These are phyloP conservation scores for Discostella stelligera DNA, from an alignment of 352 stramenopile genomes.

Conservation along the genomic window DNA sequence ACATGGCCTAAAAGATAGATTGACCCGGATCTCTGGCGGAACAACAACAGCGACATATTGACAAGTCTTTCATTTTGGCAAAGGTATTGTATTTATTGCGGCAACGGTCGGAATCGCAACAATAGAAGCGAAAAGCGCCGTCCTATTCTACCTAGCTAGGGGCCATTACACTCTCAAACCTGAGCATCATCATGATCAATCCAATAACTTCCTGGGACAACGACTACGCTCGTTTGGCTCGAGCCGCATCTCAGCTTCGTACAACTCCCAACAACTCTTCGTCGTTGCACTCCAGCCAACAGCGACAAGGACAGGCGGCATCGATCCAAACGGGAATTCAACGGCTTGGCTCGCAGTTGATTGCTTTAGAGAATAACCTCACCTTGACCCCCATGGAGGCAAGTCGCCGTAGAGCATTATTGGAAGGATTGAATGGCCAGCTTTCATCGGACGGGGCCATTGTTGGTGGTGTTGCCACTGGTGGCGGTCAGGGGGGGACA, in stretches of 20 bases:
- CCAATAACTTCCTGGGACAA: conserved; percentile 74
- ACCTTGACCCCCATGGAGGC: conserved; percentile 52
- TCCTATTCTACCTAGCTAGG: too few species aligned
- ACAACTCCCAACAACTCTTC: conserved; percentile 32
- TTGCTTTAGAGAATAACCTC: conserved; percentile 44
- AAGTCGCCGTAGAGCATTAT: conserved; percentile 54
- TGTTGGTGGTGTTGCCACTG: neutral
- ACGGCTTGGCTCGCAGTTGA: conserved; percentile 59
- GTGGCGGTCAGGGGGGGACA: conserved; percentile 21
- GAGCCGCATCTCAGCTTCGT: conserved; percentile 71
- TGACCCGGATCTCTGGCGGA: too few species aligned
- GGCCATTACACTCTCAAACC: too few species aligned
- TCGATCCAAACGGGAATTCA: conserved; percentile 59
- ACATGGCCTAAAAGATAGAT: too few species aligned
- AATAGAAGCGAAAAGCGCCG: too few species aligned
- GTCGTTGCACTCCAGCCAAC: conserved; percentile 16
- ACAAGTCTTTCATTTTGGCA: neutral
- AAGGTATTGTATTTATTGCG: too few species aligned
- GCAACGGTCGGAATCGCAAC: too few species aligned
- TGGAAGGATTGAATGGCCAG: conserved; percentile 35
- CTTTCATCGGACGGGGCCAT: conserved; percentile 10
- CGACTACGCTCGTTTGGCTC: conserved; percentile 75
- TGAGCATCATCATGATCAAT: conserved; percentile 36
- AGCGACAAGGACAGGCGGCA: conserved; percentile 22
- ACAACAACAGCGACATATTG: neutral